These are phyloP conservation scores for Fraxinus albicans DNA, from an alignment of 305 asterid genomes.

Conservation along the genomic window DNA sequence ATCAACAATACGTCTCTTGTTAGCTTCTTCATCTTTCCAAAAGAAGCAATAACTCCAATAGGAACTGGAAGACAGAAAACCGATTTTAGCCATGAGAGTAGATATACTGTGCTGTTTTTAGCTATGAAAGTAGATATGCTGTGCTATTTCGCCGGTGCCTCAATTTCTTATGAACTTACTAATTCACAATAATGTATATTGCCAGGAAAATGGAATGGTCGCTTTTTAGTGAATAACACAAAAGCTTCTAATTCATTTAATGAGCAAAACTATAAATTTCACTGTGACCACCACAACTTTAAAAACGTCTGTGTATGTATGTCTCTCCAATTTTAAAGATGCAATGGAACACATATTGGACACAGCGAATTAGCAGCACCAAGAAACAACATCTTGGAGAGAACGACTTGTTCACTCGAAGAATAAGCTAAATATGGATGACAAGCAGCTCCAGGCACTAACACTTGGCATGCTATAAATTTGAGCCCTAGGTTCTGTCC, in stretches of 20 bases:
- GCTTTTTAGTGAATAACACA: neutral
- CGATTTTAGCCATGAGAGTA: conserved; percentile 21
- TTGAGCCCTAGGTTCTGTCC: neutral
- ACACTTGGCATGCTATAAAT: neutral
- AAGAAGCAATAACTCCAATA: conserved; percentile 78
- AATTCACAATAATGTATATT: neutral
- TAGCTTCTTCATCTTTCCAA: conserved; percentile 83
- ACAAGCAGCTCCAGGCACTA: neutral
- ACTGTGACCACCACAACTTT: neutral
- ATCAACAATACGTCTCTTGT: conserved; percentile 59
- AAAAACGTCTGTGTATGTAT: neutral
- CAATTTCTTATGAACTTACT: conserved; percentile 1
- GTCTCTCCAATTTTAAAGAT: neutral
- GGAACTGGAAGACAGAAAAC: conserved; percentile 68
- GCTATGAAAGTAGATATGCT: conserved; percentile 11
- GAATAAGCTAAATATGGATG: neutral
- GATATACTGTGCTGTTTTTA: conserved; percentile 18
- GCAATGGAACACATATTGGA: neutral
- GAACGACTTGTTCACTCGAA: neutral
- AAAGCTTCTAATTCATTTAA: neutral
- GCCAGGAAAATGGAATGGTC: neutral
- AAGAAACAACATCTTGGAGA: neutral
- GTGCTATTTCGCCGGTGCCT: conserved; percentile 21
- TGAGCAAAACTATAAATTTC: neutral
- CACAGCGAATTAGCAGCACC: neutral